Evolutionary conservation across 1,284 basidiomycete species (phyloP).

Genomic region (Trichosporon asahii): DNA sequence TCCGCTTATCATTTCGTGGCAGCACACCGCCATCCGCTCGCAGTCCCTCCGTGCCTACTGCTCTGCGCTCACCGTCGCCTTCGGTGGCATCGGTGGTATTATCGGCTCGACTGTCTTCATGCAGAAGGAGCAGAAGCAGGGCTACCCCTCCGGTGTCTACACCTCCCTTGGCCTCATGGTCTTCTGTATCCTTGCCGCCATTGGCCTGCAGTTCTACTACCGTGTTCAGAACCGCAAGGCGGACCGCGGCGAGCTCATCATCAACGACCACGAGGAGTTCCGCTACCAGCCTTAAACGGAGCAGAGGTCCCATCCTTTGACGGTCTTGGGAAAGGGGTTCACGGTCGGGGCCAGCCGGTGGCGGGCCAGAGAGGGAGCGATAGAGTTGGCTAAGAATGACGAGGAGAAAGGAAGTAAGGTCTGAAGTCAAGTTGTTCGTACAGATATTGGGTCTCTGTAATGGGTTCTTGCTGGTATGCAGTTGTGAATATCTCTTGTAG

Average conservation of each 20-base stretch:
- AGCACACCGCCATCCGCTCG: constrained; percentile 52
- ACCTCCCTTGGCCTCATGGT: constrained; percentile 33
- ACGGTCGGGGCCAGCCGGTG: too few relatives aligned
- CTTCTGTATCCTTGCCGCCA: constrained; percentile 28
- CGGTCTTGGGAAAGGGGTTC: too few relatives aligned
- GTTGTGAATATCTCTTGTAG: background rate
- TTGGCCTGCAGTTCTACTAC: constrained; percentile 22
- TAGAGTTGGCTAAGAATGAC: background rate
- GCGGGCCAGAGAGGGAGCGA: background rate
- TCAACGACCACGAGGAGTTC: constrained; percentile 16
- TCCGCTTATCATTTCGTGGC: constrained; percentile 44
- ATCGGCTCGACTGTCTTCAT: constrained; percentile 41
- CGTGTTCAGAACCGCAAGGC: constrained; percentile 20
- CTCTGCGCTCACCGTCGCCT: constrained; percentile 49
- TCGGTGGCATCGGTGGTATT: constrained; percentile 54
- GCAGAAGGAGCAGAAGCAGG: constrained; percentile 34
- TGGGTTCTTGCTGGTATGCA: constrained; percentile 1
- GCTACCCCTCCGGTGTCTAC: constrained; percentile 29
- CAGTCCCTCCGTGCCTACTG: constrained; percentile 49
- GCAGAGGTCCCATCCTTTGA: background rate
- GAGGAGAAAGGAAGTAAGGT: background rate
- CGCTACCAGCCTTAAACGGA: constrained; percentile 11
- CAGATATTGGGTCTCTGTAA: background rate
- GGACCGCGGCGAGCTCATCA: constrained; percentile 10
- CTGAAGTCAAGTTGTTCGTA: background rate